Evolutionary conservation across 345 rosid species (phyloP).

Genomic region (Syzygium aqueum): DNA sequence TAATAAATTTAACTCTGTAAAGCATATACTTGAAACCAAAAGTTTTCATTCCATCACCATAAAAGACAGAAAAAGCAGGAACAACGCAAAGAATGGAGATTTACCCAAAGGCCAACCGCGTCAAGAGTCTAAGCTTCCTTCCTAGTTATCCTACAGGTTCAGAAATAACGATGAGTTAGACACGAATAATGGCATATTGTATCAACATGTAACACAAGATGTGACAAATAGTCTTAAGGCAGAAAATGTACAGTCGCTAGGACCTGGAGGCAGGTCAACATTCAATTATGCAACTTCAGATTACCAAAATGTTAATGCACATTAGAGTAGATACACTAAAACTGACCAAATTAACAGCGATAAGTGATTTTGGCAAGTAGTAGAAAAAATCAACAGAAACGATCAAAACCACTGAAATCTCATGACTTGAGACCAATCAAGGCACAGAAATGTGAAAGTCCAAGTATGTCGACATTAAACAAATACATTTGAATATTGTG

Average conservation of each 20-base stretch:
- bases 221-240: background rate
- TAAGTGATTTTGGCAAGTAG: background rate
- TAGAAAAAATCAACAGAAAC: background rate
- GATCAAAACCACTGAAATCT: background rate
- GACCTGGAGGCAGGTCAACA: background rate
- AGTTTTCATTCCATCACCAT: background rate
- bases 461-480: background rate
- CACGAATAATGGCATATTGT: background rate
- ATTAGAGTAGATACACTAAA: background rate
- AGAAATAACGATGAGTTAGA: background rate
- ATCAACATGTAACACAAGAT: background rate
- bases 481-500: background rate
- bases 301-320: background rate
- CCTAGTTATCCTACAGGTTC: constrained; percentile 70
- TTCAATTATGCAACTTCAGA: background rate
- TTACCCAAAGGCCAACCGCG: background rate
- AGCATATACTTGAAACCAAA: background rate
- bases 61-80: background rate
- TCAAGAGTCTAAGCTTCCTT: constrained; percentile 65
- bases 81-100: background rate
- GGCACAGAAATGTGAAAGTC: background rate
- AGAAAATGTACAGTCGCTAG: background rate
- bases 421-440: background rate
- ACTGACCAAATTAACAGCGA: background rate
- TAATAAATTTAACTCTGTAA: background rate